Base-by-base conservation (phyloP, 2,329 filamentous ascomycete genomes). In the Fusarium nurragi region DNA sequence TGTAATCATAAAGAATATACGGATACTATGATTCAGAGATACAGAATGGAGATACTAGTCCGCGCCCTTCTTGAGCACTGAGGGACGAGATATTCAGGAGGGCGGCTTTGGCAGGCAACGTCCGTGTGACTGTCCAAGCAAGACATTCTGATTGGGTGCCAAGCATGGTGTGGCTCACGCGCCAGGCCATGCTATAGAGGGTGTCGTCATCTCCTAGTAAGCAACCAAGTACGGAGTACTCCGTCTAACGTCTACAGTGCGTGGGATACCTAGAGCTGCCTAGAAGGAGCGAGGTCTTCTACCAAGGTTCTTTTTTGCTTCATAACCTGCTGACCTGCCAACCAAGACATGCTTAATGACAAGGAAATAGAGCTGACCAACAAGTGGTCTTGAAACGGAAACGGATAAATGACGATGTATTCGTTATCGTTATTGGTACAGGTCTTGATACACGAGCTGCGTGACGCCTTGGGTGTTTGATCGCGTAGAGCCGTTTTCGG, bases 201-300 rank as follows among this genome's bases (percentile, higher is more conserved):
- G 65, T 68, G 65, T 67, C 65, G 60, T 67, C 65, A 67, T 68
- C 21, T 53, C 6, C n/a, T 9, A 23, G 25, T 43, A 47, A 23
- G 32, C 45, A 4, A 16, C 11, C 6, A 28, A 3, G 54, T 59
- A 16, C 11, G 4, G 23, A 3, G 54, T 59, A 51, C 10, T 2
- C 2, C 6, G 18, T 6, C 6, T 14, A 4, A 12, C 4, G 16
- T n/a, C 37, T 34, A 37, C 9, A 28, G 26, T 36, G 14, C 6
- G 26, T 7, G 36, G 36, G 38, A 22, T 66, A 67, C 64, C 36
- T 60, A 4, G 30, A 45, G 46, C 23, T 61, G 54, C 62, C 60
- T 65, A 41, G 60, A 55, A 43, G 38, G 22, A 28, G n/a, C 8
- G 14, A 11, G 7, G 32, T 51, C 21, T 48, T 60, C 53, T 61